Conservation (phyloP, 106 monocot species). For the Platanthera guangdongensis region DNA sequence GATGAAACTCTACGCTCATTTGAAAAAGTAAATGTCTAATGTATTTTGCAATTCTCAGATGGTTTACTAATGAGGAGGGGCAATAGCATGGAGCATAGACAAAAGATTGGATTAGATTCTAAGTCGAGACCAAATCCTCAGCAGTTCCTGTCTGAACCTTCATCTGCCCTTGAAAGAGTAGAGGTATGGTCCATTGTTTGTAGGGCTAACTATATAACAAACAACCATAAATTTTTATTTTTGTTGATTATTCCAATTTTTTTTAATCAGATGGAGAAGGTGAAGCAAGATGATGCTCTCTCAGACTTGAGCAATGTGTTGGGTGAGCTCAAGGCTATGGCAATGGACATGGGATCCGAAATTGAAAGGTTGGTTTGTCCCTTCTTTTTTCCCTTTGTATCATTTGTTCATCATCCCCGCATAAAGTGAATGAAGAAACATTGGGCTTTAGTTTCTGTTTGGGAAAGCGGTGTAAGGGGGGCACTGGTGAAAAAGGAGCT, state of each 20-base stretch:
- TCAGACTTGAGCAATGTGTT: slow-evolving; percentile 52
- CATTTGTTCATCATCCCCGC: background rate
- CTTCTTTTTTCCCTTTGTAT: background rate
- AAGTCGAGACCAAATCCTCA: slow-evolving; percentile 16
- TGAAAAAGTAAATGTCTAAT: background rate
- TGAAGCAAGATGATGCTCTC: slow-evolving; percentile 55
- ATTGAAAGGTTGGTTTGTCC: slow-evolving; percentile 33
- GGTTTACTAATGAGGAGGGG: slow-evolving; percentile 34
- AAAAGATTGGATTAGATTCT: slow-evolving; percentile 37
- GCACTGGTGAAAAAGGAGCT: too few relatives aligned
- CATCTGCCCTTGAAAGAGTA: slow-evolving; percentile 30
- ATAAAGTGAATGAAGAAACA: too few relatives aligned
- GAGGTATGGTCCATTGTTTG: slow-evolving; percentile 18
- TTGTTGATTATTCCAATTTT: background rate
- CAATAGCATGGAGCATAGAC: slow-evolving; percentile 45
- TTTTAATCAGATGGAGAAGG: slow-evolving; percentile 39
- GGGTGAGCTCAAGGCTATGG: slow-evolving; percentile 54
- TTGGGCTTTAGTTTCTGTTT: too few relatives aligned
- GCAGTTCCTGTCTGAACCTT: slow-evolving; percentile 13
- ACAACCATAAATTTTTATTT: background rate
- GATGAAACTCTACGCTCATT: background rate
- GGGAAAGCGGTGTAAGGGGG: too few relatives aligned
- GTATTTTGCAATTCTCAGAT: slow-evolving; percentile 15
- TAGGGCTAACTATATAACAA: background rate
- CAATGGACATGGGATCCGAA: slow-evolving; percentile 65